A percentile compares a stretch with the other conserved stretches of the same genome.
Evolutionary conservation across 2,329 filamentous ascomycete genomes (phyloP).

Genomic region (Monosporascus sp.): DNA sequence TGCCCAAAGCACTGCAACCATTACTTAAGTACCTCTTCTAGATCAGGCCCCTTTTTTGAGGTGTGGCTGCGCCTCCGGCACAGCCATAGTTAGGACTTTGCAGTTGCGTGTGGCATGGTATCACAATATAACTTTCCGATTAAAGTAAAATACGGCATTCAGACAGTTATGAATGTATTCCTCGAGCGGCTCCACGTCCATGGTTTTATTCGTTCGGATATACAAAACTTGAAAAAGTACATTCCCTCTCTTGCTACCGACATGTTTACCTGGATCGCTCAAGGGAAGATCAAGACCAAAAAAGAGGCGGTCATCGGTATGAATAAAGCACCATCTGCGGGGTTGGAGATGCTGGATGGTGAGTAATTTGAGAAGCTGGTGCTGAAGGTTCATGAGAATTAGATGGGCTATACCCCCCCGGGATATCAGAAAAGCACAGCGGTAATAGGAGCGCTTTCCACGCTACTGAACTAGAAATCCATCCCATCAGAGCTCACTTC

Average conservation of each 20-base stretch:
- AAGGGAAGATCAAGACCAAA: constrained; percentile 10
- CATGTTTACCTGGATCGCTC: constrained; percentile 5
- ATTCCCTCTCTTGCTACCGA: neutral
- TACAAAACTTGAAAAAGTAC: neutral
- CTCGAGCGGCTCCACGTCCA: constrained; percentile 8
- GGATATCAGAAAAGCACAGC: too few species aligned
- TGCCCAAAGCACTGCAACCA: too few species aligned
- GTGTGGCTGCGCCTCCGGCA: too few species aligned
- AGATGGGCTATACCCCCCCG: too few species aligned
- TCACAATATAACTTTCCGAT: constrained; percentile 9
- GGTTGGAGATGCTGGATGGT: neutral
- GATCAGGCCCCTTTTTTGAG: too few species aligned
- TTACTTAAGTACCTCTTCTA: too few species aligned
- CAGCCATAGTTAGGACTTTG: too few species aligned
- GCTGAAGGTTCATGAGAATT: constrained; percentile 1
- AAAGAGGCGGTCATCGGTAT: constrained; percentile 1
- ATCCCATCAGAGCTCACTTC: too few species aligned
- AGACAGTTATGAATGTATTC: constrained; percentile 6
- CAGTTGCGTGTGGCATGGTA: constrained; percentile 5
- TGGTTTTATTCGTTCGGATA: constrained; percentile 8
- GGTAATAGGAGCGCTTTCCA: too few species aligned
- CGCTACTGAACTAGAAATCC: too few species aligned
- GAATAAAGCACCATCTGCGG: neutral
- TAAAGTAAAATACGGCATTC: constrained; percentile 6
- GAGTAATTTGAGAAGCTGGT: constrained; percentile 11